phyloP scores from a whole-genome alignment of 1,139 yeast species.

The Suhomyces coccinellae region DNA sequence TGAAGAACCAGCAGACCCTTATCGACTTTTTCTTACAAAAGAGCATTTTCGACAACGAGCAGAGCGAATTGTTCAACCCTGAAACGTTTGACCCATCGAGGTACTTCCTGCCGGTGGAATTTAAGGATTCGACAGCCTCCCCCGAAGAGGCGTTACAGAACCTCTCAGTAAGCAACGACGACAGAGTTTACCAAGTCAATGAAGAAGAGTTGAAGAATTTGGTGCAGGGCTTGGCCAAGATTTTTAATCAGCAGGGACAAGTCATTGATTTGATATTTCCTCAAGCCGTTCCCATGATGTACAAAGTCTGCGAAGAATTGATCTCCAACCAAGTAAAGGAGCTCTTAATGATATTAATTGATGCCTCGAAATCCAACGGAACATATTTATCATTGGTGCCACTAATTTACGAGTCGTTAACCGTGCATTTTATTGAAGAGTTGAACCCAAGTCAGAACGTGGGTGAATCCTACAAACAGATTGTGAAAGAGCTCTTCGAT shows the following conservation, averaged over 20 bases:
- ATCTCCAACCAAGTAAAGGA: conserved; percentile 44
- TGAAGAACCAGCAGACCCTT: conserved; percentile 46
- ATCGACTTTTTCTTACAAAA: conserved; percentile 50
- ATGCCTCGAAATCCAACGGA: conserved; percentile 28
- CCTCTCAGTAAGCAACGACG: neutral
- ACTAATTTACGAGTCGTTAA: conserved; percentile 30
- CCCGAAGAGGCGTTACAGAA: conserved; percentile 7
- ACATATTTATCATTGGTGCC: conserved; percentile 36
- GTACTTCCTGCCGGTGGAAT: conserved; percentile 19
- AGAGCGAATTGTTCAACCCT: conserved; percentile 32
- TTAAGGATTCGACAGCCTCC: neutral
- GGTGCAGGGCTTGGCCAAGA: conserved; percentile 27
- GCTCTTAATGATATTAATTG: conserved; percentile 32
- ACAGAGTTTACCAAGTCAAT: conserved; percentile 15
- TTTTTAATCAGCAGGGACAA: conserved; percentile 38
- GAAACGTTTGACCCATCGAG: conserved; percentile 24
- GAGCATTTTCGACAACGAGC: conserved; percentile 42
- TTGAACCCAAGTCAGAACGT: conserved; percentile 34
- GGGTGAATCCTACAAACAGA: conserved; percentile 33
- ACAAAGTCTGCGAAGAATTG: conserved; percentile 48
- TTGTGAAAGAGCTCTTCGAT: conserved; percentile 45
- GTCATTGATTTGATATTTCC: conserved; percentile 46
- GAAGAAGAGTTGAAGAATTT: conserved; percentile 25
- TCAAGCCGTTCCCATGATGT: conserved; percentile 46
- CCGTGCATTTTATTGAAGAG: conserved; percentile 25